Evolutionary conservation across 2,329 filamentous ascomycete genomes (phyloP), one percentile per base, ranked within the genome.

Genomic region (Fusarium lateritium): DNA sequence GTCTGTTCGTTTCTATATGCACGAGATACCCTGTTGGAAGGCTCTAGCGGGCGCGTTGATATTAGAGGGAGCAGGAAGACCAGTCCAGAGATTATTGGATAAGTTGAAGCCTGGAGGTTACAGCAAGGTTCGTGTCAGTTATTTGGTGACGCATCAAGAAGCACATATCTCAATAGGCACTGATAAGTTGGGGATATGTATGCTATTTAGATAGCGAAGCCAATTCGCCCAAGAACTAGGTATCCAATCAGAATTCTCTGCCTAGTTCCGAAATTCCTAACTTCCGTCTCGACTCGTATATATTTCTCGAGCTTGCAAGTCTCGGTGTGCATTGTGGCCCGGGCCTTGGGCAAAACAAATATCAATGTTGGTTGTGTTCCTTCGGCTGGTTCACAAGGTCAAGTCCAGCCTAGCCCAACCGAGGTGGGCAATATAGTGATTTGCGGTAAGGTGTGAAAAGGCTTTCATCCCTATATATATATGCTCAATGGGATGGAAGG

Each of bases 1-100:
- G 71, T 70, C 73, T 73, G 58, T 75, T 74, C 74, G 64, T 76
- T 76, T 74, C 68, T 55, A 67, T 39, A 68, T 67, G 73, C 68
- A 75, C 68, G 66, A 75, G 74, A 76, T 76, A 76, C 74, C 74
- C 73, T 73, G 56, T 70, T 65, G 62, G 57, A 66, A 73, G 64
- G 59, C 62, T 73, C 66, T 64, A 59, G 59, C 42, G 52, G 57
- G 62, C 57, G 67, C 38, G 49, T 59, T 58, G 62, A 43, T 52
- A 46, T 49, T 22, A 7, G 26, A 40, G n/a, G 52, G 59, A 56
- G 52, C 24, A 63, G 34, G 52, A 28, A 43, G 54, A 42, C 40
- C 50, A 14, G 24, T 31, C 36, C 42, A 55, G 44, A 34, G 26
- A 39, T 56, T 13, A 6, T 22, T 55, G 66, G 43, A 53, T 31